Evolutionary conservation across 2,329 filamentous ascomycete species (phyloP).

Genomic region (Hymenoscyphus salicellus): DNA sequence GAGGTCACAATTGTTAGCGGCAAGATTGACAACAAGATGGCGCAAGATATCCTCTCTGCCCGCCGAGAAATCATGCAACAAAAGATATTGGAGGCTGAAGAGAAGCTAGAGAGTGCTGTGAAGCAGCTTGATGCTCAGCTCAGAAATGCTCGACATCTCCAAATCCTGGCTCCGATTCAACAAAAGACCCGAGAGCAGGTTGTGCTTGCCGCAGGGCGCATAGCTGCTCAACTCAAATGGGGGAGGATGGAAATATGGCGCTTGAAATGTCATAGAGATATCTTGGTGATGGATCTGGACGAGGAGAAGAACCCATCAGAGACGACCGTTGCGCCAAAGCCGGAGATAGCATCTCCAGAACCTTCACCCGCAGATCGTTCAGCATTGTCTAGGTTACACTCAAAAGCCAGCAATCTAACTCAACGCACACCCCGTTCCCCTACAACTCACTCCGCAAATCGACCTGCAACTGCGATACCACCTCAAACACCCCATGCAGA

Average conservation of each 20-base stretch:
- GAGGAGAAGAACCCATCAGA: slow-evolving; percentile 56
- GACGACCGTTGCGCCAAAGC: slow-evolving; percentile 1
- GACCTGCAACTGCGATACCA: slow-evolving; percentile 33
- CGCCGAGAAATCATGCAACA: slow-evolving; percentile 77
- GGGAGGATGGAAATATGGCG: slow-evolving; percentile 91
- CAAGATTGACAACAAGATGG: slow-evolving; percentile 76
- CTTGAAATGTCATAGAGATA: slow-evolving; percentile 84
- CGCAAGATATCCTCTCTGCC: slow-evolving; percentile 79
- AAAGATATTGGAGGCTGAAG: slow-evolving; percentile 79
- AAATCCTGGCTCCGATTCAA: slow-evolving; percentile 85
- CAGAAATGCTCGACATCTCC: slow-evolving; percentile 84
- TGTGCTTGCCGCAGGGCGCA: slow-evolving; percentile 76
- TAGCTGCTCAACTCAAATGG: slow-evolving; percentile 90
- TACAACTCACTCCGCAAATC: slow-evolving; percentile 33
- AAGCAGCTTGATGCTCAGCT: slow-evolving; percentile 79
- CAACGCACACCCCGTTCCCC: slow-evolving; percentile 42
- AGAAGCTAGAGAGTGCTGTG: slow-evolving; percentile 68
- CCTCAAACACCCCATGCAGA: slow-evolving; percentile 37
- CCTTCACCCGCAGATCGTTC: slow-evolving; percentile 32
- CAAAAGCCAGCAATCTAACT: slow-evolving; percentile 38
- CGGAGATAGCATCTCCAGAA: slow-evolving; percentile 18
- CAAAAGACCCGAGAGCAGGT: slow-evolving; percentile 85
- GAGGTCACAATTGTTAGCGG: slow-evolving; percentile 71
- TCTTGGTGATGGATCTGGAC: slow-evolving; percentile 78
- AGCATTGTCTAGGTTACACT: slow-evolving; percentile 35